Conservation (phyloP, 2,329 filamentous ascomycete species). For the Fusarium drepaniforme region DNA sequence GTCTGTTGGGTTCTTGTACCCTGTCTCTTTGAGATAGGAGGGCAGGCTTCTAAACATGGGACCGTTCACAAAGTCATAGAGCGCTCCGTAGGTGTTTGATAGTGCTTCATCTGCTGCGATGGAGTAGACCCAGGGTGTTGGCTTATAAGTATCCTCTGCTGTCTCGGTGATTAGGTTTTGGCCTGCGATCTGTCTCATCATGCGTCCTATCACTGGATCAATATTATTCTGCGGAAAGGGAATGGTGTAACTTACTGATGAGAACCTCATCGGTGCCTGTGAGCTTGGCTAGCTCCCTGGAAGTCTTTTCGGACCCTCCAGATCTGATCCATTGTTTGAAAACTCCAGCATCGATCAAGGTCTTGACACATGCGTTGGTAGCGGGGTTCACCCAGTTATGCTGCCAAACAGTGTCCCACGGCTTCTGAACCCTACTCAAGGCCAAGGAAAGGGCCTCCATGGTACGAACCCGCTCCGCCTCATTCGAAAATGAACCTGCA, state of each 20-base stretch:
- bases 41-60: conserved; percentile 49
- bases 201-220: conserved; percentile 39
- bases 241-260: conserved; percentile 42
- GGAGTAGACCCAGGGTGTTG: conserved; percentile 49
- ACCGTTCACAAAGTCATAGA: conserved; percentile 49
- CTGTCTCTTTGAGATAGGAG: conserved; percentile 47
- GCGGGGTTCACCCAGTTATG: conserved; percentile 50
- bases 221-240: neutral
- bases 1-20: conserved; percentile 51
- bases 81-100: conserved; percentile 47
- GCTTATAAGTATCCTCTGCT: conserved; percentile 49
- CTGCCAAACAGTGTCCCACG: conserved; percentile 55
- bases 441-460: conserved; percentile 49
- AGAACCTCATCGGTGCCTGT: conserved; percentile 49
- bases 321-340: conserved; percentile 51
- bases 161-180: conserved; percentile 51
- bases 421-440: conserved; percentile 49
- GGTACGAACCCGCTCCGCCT: conserved; percentile 49
- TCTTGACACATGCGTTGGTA: conserved; percentile 51
- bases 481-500: conserved; percentile 46
- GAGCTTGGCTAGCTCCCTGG: conserved; percentile 48
- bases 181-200: conserved; percentile 52
- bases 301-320: conserved; percentile 46
- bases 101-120: conserved; percentile 46
- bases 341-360: conserved; percentile 52